Percentiles rank a stretch among this genome's conserved stretches.
Evolutionary conservation across 164 flowering plant species (phyloP).

Genomic region (Warburgia ugandensis): DNA sequence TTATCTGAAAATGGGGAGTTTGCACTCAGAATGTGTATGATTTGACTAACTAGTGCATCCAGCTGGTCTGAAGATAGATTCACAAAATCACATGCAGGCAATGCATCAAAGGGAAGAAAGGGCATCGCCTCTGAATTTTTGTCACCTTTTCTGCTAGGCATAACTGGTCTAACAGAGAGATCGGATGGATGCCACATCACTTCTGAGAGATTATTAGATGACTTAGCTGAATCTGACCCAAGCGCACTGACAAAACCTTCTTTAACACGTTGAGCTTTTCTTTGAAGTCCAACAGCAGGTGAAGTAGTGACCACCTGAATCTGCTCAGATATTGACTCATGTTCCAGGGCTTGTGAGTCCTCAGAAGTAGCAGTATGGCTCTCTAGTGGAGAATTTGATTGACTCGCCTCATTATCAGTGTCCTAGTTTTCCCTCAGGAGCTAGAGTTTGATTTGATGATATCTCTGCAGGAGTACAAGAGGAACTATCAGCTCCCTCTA

Average conservation of each 20-base stretch:
- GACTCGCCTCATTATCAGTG: conserved; percentile 16
- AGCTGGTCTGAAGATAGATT: conserved; percentile 66
- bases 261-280: conserved; percentile 37
- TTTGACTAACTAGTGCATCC: conserved; percentile 40
- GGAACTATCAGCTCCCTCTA: conserved; percentile 49
- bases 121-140: conserved; percentile 52
- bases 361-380: conserved; percentile 27
- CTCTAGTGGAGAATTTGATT: conserved; percentile 22
- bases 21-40: conserved; percentile 47
- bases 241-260: conserved; percentile 35
- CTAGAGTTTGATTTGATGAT: conserved; percentile 25
- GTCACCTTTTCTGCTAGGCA: conserved; percentile 90
- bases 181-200: conserved; percentile 94
- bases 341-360: conserved; percentile 31
- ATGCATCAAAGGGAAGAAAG: conserved; percentile 73
- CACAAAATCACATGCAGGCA: conserved; percentile 57
- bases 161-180: conserved; percentile 91
- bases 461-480: conserved; percentile 30
- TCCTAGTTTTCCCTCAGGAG: conserved; percentile 31
- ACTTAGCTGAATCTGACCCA: conserved; percentile 45
- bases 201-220: conserved; percentile 43
- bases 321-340: conserved; percentile 45
- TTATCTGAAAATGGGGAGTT: conserved; percentile 57
- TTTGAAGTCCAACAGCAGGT: conserved; percentile 52
- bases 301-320: conserved; percentile 49